Evolutionary conservation across 2,329 filamentous ascomycete genomes (phyloP).

Genomic region (Alternaria dauci): DNA sequence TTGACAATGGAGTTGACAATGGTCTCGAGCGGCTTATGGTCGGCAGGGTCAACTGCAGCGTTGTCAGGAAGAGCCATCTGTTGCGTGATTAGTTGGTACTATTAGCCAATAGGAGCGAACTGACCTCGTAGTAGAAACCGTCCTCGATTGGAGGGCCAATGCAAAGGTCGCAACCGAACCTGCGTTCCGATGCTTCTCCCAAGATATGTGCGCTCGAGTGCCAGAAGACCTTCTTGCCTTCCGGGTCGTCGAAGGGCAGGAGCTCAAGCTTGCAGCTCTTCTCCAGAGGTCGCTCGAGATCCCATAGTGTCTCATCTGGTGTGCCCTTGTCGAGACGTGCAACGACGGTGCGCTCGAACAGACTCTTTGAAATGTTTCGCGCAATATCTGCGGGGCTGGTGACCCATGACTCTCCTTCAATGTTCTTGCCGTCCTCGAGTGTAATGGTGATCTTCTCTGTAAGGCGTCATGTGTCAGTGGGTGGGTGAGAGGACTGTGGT

Average conservation of each 20-base stretch:
- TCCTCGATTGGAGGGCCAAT: constrained; percentile 91
- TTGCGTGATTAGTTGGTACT: constrained; percentile 11
- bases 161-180: constrained; percentile 90
- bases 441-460: constrained; percentile 75
- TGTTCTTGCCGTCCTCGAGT: constrained; percentile 74
- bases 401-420: constrained; percentile 84
- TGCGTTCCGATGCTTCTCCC: constrained; percentile 90
- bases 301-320: constrained; percentile 83
- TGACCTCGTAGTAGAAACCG: constrained; percentile 89
- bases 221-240: constrained; percentile 97
- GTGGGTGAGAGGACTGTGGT: not conserved
- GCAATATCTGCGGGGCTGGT: constrained; percentile 84
- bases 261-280: constrained; percentile 85
- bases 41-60: constrained; percentile 73
- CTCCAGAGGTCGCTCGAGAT: constrained; percentile 89
- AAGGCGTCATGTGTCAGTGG: constrained; percentile 25
- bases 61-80: constrained; percentile 80
- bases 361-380: constrained; percentile 82
- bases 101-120: not conserved
- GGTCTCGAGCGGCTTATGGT: constrained; percentile 85
- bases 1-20: constrained; percentile 87
- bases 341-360: constrained; percentile 86
- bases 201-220: constrained; percentile 95
- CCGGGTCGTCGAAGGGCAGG: constrained; percentile 77
- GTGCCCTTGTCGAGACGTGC: constrained; percentile 79